phyloP scores from a whole-genome alignment of 2,329 filamentous ascomycete genomes.

The Sphaceloma murrayae region DNA sequence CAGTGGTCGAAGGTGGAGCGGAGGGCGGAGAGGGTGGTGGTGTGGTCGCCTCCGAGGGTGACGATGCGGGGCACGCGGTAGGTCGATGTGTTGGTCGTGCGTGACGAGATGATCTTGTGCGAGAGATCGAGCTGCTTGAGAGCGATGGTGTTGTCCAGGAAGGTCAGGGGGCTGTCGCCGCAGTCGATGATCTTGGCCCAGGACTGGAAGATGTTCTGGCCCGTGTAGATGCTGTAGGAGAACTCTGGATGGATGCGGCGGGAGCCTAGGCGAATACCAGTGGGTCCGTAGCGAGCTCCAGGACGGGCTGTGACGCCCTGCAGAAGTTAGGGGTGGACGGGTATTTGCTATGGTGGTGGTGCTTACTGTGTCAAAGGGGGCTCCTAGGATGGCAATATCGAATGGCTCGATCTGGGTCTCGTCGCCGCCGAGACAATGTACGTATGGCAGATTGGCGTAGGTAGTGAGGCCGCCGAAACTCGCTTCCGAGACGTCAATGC shows the following conservation, averaged over 20 bases:
- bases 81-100: constrained; percentile 33
- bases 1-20: constrained; percentile 42
- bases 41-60: constrained; percentile 48
- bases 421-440: constrained; percentile 35
- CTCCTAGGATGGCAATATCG: constrained; percentile 42
- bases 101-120: constrained; percentile 42
- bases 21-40: constrained; percentile 45
- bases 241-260: constrained; percentile 36
- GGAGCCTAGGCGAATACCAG: constrained; percentile 43
- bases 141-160: constrained; percentile 44
- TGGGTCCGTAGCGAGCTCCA: constrained; percentile 45
- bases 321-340: not conserved
- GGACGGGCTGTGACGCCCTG: constrained; percentile 12
- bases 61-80: constrained; percentile 43
- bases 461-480: constrained; percentile 38
- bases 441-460: constrained; percentile 40
- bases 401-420: constrained; percentile 28
- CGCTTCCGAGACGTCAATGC: constrained; percentile 22
- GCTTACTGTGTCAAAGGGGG: constrained; percentile 42
- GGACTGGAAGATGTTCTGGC: constrained; percentile 34
- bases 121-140: constrained; percentile 44
- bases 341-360: not conserved
- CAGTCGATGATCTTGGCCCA: constrained; percentile 48
- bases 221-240: constrained; percentile 41
- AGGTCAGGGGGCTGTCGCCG: constrained; percentile 43